Evolutionary conservation across 1,284 basidiomycete species (phyloP).

Genomic region (Ceratobasidium sp.): DNA sequence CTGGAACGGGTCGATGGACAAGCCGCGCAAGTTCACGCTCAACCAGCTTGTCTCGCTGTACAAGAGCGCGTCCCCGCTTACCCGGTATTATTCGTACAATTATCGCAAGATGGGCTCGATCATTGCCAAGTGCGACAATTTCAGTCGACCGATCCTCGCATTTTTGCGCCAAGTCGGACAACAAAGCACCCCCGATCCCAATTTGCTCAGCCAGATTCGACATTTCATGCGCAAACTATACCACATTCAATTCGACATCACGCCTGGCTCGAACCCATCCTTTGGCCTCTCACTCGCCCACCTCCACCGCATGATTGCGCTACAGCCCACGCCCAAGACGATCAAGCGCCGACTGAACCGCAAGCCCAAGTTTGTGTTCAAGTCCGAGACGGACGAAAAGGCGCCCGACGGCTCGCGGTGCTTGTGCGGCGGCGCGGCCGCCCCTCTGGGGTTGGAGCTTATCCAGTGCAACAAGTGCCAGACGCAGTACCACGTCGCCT

Average conservation of each 20-base stretch:
- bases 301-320: slow-evolving; percentile 31
- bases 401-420: slow-evolving; percentile 78
- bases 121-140: too few species aligned
- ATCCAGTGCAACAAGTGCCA: slow-evolving; percentile 71
- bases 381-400: slow-evolving; percentile 74
- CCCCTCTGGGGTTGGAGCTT: slow-evolving; percentile 53
- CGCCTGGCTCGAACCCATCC: slow-evolving; percentile 20
- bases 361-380: slow-evolving; percentile 73
- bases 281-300: slow-evolving; percentile 38
- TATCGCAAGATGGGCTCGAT: too few species aligned
- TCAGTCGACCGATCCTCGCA: too few species aligned
- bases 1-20: slow-evolving; percentile 81
- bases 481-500: slow-evolving; percentile 72
- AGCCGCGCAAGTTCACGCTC: slow-evolving; percentile 80
- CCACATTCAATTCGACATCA: background rate
- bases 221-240: background rate
- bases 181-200: background rate
- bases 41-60: slow-evolving; percentile 74
- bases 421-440: slow-evolving; percentile 69
- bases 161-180: too few species aligned
- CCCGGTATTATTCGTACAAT: slow-evolving; percentile 73
- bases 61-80: slow-evolving; percentile 70
- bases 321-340: slow-evolving; percentile 53
- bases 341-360: slow-evolving; percentile 56
- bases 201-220: background rate